Evolutionary conservation across 2,329 filamentous ascomycete genomes (phyloP), one percentile per base, ranked within the genome.

Genomic region (Trichoderma gracile): DNA sequence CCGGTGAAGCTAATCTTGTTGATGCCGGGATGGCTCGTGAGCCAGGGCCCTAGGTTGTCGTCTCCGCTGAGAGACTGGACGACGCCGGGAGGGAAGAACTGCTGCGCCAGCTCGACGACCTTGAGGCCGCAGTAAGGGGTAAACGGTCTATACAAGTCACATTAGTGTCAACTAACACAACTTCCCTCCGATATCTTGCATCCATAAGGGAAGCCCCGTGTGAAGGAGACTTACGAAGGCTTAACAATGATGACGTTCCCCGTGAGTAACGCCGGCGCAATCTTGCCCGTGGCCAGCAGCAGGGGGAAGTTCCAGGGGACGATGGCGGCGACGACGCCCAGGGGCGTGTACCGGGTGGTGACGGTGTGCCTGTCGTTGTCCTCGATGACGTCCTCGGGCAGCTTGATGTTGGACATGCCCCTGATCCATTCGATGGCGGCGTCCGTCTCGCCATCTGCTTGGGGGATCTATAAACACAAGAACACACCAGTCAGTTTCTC

Each of bases 1-100:
- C 91, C 91, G 0, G 91, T 94, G 70, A 95, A 95, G 2, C 78
- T 81, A 73, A 89, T 82, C 78, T 86, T 89, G 66, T 81, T 79
- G 62, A 89, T 80, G 47, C 78, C 83, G 0, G 84, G 83, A 70
- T 89, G 86, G 12, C 70, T 71, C 0, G 84, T 86, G 65, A 89
- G 74, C 79, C 78, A 80, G 1, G 83, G 84, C 5, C 86, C 86
- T 8, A 89, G 81, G 65, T 80, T 76, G 67, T 89, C 86, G 60
- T 84, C 83, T n/a, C 86, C 87, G 59, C 82, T 84, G 3, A 89
- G 74, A 1, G 79, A 82, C 70, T 89, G 86, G 7, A 89, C 72
- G 19, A 90, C 84, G 40, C 87, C 87, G 0, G 84, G 82, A 1
- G 86, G 86, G 69, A 89, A 84, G 73, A 88, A 74, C 27, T 80